Evolutionary conservation across 495 filamentous ascomycete species (phyloP), one percentile per base, ranked within the genome.

Genomic region (Aspergillus hancockii): DNA sequence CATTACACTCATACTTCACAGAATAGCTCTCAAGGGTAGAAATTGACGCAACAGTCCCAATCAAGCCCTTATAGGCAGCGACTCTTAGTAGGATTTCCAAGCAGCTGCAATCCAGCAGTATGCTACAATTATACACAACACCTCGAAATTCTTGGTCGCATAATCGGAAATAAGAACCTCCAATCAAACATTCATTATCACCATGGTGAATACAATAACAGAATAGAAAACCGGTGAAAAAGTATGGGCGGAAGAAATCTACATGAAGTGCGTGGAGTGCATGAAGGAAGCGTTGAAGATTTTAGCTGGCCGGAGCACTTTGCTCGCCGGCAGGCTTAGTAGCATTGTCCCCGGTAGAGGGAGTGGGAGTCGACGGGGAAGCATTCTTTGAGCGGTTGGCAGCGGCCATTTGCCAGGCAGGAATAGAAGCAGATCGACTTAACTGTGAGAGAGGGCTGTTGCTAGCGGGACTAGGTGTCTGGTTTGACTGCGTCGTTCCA

Each of bases 391-490:
- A 80, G 67, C 85, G 85, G 67, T 81, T 86, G 46, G 87, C 82
- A 45, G 86, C 84, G 18, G 88, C 86, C 84, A 96, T 84, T 74
- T 97, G 92, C 92, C 92, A 97, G 1, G 88, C 84, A 1, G 92
- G 92, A 63, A 97, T 97, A n/a, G 88, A 88, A 8, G 89, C 85
- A 67, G 75, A 79, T 14, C 79, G 75, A 55, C 75, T 77, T 36
- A 82, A 76, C 32, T 78, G 69, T 57, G 70, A 72, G 38, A 72
- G 70, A 61, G 74, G 69, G 61, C 62, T 76, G 58, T 67, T 75
- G 58, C 74, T 31, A n/a, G 45, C 28, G 10, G 58, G 52, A 23
- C 63, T 64, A 30, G 60, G 54, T 38, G 38, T 72, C 46, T 71
- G 63, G 64, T 72, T 77, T 32, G 73, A 64, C 43, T 47, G 43